A percentile compares a stretch with the other conserved stretches of the same genome.
phyloP scores from a whole-genome alignment of 2,329 filamentous ascomycete genomes.

The Thermothelomyces thermophilus region DNA sequence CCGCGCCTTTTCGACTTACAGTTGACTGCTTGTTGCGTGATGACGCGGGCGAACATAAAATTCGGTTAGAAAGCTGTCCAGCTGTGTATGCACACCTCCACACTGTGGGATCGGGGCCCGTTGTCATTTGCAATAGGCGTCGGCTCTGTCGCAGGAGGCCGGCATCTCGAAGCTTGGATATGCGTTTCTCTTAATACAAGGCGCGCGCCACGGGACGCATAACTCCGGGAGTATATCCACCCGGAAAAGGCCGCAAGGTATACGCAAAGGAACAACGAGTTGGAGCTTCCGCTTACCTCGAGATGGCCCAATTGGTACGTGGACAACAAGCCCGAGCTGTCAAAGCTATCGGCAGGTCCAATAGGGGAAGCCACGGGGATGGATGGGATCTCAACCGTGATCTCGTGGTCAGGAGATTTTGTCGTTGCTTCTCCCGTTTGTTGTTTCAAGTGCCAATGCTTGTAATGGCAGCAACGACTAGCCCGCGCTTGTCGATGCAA shows the following conservation, averaged over 20 bases:
- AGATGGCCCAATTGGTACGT: background rate
- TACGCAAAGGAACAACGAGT: constrained; percentile 3
- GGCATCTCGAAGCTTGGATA: constrained; percentile 13
- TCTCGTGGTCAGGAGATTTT: too few species aligned
- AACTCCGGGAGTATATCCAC: background rate
- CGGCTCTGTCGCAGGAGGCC: constrained; percentile 14
- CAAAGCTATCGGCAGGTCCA: background rate
- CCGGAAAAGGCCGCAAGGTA: background rate
- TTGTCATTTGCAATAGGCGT: constrained; percentile 20
- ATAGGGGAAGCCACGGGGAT: background rate
- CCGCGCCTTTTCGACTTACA: constrained; percentile 9
- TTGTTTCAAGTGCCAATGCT: background rate
- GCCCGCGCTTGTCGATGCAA: constrained; percentile 9
- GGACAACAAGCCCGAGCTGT: background rate
- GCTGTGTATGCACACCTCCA: constrained; percentile 16
- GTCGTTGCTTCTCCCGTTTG: background rate
- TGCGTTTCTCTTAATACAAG: background rate
- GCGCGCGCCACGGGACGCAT: background rate
- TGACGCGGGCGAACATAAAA: constrained; percentile 19
- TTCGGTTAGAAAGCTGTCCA: constrained; percentile 11
- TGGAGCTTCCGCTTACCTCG: constrained; percentile 10
- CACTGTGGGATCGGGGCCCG: constrained; percentile 12
- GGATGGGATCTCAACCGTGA: too few species aligned
- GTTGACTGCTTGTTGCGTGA: constrained; percentile 4
- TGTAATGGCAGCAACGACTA: constrained; percentile 1